phyloP scores from a whole-genome alignment of 2,329 filamentous ascomycete genomes.

The Xylaria arbuscula region DNA sequence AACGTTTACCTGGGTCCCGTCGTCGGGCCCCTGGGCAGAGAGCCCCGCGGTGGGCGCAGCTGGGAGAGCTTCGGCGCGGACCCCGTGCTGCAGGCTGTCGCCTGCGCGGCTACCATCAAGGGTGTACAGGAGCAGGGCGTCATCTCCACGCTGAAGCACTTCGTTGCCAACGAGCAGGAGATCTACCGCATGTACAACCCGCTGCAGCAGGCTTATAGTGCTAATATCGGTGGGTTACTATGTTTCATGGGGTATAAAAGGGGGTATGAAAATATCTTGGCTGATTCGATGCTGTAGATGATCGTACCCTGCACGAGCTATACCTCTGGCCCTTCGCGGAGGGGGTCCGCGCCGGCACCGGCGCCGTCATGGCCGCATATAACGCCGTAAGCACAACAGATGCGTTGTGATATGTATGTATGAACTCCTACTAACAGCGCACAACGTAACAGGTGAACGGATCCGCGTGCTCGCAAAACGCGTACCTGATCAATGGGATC shows the following conservation, averaged over 20 bases:
- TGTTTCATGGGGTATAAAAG: neutral
- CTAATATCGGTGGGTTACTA: conserved; percentile 68
- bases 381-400: conserved; percentile 61
- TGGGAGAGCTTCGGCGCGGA: conserved; percentile 82
- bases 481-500: conserved; percentile 74
- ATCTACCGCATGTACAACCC: conserved; percentile 66
- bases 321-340: conserved; percentile 86
- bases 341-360: conserved; percentile 79
- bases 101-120: conserved; percentile 62
- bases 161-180: conserved; percentile 65
- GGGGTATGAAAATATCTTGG: conserved; percentile 5
- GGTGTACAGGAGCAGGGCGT: conserved; percentile 68
- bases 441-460: conserved; percentile 66
- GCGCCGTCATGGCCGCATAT: conserved; percentile 85
- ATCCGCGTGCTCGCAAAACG: conserved; percentile 74
- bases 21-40: conserved; percentile 77
- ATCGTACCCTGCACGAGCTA: conserved; percentile 69
- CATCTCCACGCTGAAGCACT: conserved; percentile 68
- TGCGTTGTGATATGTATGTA: neutral
- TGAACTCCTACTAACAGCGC: conserved; percentile 12
- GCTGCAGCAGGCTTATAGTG: conserved; percentile 66
- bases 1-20: conserved; percentile 77
- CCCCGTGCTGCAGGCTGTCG: conserved; percentile 69
- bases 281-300: conserved; percentile 42
- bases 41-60: conserved; percentile 77